Evolutionary conservation across 805 yeast species (phyloP).

Genomic region (Yarrowia sp.): DNA sequence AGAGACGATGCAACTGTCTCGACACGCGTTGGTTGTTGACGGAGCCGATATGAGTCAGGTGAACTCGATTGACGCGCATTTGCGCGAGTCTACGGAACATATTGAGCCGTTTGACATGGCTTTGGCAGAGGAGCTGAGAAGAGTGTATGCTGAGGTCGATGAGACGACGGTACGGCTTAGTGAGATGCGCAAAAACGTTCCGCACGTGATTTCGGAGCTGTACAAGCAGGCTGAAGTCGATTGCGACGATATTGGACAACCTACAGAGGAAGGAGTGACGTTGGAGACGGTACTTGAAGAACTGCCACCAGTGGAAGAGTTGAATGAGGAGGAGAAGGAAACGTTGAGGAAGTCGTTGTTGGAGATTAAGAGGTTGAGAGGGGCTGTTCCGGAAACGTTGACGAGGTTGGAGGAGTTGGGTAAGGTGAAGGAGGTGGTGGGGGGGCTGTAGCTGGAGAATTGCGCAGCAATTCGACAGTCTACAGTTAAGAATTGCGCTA

Average conservation of each 20-base stretch:
- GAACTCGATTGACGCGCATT: constrained; percentile 30
- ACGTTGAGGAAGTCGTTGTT: background rate
- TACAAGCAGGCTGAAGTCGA: background rate
- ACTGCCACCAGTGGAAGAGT: background rate
- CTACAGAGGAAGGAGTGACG: background rate
- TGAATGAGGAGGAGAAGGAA: background rate
- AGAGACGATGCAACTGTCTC: constrained; percentile 55
- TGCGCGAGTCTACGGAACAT: constrained; percentile 36
- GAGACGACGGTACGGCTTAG: constrained; percentile 57
- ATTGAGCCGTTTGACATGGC: constrained; percentile 70
- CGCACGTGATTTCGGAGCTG: constrained; percentile 12
- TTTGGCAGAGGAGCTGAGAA: constrained; percentile 57
- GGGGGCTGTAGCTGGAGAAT: background rate
- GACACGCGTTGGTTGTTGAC: constrained; percentile 55
- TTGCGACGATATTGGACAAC: background rate
- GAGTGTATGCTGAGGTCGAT: constrained; percentile 58
- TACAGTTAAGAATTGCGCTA: too few species aligned
- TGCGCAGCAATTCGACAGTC: background rate
- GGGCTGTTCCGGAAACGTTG: background rate
- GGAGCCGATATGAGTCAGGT: constrained; percentile 45
- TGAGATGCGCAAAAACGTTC: constrained; percentile 44
- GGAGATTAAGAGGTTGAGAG: constrained; percentile 3
- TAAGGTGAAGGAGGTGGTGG: constrained; percentile 10
- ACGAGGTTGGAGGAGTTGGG: background rate
- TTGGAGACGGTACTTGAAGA: background rate